A percentile compares a stretch with the other conserved stretches of the same genome.
Evolutionary conservation across 1,284 basidiomycete species (phyloP).

Genomic region (Marasmius tenuissimus): DNA sequence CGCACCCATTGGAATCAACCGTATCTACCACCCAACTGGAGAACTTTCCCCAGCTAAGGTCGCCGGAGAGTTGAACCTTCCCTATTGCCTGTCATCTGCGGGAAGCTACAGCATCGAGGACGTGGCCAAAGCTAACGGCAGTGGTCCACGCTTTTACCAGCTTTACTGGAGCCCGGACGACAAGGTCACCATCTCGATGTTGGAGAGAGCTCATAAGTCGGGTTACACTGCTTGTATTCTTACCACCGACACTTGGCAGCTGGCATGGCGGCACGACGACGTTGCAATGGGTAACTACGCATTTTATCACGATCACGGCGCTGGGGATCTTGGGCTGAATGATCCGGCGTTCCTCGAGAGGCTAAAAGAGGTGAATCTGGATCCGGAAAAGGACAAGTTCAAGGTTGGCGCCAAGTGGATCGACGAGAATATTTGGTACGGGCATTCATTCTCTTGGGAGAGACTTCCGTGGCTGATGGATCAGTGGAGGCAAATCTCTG

Average conservation of each 20-base stretch:
- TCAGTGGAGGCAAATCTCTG: conserved; percentile 55
- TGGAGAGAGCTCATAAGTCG: conserved; percentile 47
- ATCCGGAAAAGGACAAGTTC: conserved; percentile 32
- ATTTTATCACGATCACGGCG: conserved; percentile 22
- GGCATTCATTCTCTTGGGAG: conserved; percentile 57
- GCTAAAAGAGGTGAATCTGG: background rate
- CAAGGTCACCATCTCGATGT: conserved; percentile 47
- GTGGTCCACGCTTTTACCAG: conserved; percentile 56
- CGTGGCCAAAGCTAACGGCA: conserved; percentile 49
- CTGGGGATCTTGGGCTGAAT: background rate
- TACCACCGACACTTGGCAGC: conserved; percentile 61
- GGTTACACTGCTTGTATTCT: conserved; percentile 55
- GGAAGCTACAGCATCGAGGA: conserved; percentile 53
- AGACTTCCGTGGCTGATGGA: conserved; percentile 48
- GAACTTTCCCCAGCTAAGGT: conserved; percentile 56
- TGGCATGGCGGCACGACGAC: conserved; percentile 61
- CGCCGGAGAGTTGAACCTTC: conserved; percentile 54
- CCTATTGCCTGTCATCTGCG: conserved; percentile 60
- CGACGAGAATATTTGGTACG: conserved; percentile 55
- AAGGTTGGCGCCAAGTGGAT: conserved; percentile 54
- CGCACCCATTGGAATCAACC: conserved; percentile 61
- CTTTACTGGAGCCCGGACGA: conserved; percentile 62
- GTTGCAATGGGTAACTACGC: conserved; percentile 52
- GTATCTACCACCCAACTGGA: conserved; percentile 50
- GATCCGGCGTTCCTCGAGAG: background rate